Percentiles rank a stretch among this genome's conserved stretches.
Evolutionary conservation across 345 rosid species (phyloP).

Genomic region (Nephelium lappaceum): DNA sequence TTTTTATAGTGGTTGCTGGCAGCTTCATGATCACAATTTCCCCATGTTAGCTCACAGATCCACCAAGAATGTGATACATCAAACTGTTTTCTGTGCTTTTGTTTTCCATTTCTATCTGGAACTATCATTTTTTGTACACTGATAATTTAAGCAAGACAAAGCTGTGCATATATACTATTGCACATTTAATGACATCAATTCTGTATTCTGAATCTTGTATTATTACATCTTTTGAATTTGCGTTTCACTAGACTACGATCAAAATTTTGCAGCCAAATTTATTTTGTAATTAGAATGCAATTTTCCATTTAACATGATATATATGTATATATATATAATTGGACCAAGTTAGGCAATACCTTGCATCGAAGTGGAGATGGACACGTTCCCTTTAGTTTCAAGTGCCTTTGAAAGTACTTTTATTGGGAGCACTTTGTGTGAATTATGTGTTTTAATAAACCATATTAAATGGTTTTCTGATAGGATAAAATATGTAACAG

Average conservation of each 20-base stretch:
- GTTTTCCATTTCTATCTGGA: background rate
- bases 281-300: background rate
- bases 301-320: background rate
- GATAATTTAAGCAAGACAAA: background rate
- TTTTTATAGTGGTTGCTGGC: background rate
- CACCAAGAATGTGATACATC: background rate
- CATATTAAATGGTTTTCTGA: background rate
- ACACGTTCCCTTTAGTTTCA: background rate
- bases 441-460: background rate
- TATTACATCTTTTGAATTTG: background rate
- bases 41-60: background rate
- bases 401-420: background rate
- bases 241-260: background rate
- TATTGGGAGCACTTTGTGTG: background rate
- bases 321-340: too few relatives aligned
- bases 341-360: too few relatives aligned
- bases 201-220: background rate
- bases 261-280: background rate
- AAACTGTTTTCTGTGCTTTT: background rate
- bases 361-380: too few relatives aligned
- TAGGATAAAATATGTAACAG: background rate
- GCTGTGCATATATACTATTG: background rate
- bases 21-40: background rate
- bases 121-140: background rate
- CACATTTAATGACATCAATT: background rate